Percentiles rank a stretch among this genome's conserved stretches.
Evolutionary conservation across 768 basidiomycete genomes (phyloP).

Genomic region (Boletus rex-veris): DNA sequence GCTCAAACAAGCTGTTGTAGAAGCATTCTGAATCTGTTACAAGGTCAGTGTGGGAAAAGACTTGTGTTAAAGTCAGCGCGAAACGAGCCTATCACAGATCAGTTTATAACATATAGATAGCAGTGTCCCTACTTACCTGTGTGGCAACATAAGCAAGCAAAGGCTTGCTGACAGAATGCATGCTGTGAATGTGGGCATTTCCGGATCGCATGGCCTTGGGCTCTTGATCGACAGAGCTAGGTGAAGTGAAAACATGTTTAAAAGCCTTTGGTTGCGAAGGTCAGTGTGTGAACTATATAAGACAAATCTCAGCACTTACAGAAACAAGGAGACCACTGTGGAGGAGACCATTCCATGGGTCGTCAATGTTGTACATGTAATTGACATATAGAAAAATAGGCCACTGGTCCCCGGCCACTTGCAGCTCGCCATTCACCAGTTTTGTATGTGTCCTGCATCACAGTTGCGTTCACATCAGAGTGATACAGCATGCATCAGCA

Average conservation of each 20-base stretch:
- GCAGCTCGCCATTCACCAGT: background rate
- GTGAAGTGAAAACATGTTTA: background rate
- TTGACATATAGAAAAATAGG: too few species aligned
- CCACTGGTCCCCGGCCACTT: background rate
- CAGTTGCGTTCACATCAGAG: too few species aligned
- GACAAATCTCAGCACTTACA: background rate
- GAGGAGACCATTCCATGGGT: background rate
- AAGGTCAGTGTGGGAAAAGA: too few species aligned
- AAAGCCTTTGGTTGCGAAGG: background rate
- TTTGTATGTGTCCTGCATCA: background rate
- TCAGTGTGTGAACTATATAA: too few species aligned
- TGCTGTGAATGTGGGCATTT: background rate
- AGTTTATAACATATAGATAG: background rate
- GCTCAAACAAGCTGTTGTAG: too few species aligned
- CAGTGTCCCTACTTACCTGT: background rate
- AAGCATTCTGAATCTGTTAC: too few species aligned
- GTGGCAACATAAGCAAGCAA: background rate
- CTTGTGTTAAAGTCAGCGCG: too few species aligned
- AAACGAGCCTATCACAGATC: background rate
- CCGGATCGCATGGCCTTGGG: background rate
- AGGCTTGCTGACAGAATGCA: background rate
- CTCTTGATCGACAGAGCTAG: background rate
- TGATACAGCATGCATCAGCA: too few species aligned
- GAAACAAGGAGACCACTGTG: background rate
- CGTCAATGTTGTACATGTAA: too few species aligned